phyloP scores from a whole-genome alignment of 2,329 filamentous ascomycete genomes.

The Fusarium sp. region DNA sequence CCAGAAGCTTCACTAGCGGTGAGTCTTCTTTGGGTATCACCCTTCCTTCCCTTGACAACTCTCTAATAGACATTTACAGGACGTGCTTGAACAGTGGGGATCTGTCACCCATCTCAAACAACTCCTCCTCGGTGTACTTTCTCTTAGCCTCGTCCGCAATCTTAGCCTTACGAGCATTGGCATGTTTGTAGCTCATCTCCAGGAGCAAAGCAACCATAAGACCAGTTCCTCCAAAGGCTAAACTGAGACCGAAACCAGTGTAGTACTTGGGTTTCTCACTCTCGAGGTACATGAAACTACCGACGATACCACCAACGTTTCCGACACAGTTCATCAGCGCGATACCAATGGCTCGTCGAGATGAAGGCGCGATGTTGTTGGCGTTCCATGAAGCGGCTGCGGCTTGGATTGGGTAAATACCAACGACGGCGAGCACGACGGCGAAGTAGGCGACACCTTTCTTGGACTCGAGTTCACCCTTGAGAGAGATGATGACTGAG shows the following conservation, averaged over 20 bases:
- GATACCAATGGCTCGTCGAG: conserved; percentile 50
- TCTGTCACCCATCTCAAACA: conserved; percentile 49
- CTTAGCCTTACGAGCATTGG: conserved; percentile 45
- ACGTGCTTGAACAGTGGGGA: conserved; percentile 50
- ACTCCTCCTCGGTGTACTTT: conserved; percentile 48
- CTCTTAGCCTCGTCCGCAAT: conserved; percentile 45
- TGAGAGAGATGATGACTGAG: conserved; percentile 37
- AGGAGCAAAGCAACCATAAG: conserved; percentile 48
- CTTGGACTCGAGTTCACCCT: conserved; percentile 32
- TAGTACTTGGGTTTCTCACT: conserved; percentile 61
- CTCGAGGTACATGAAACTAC: conserved; percentile 47
- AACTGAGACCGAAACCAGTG: conserved; percentile 52
- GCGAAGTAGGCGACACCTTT: conserved; percentile 38
- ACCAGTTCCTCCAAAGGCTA: conserved; percentile 48
- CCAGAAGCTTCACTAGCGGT: neutral
- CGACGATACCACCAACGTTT: conserved; percentile 46
- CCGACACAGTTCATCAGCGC: conserved; percentile 48
- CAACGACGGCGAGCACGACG: conserved; percentile 35
- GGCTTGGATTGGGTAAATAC: conserved; percentile 41
- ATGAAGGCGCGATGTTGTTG: conserved; percentile 41
- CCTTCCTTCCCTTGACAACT: too few species aligned
- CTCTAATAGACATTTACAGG: conserved; percentile 18
- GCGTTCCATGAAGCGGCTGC: conserved; percentile 42
- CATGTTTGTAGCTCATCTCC: conserved; percentile 48
- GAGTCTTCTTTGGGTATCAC: neutral